These are phyloP conservation scores for Aurantiochytrium sp. DNA, from an alignment of 108 stramenopile genomes.

Conservation along the genomic window DNA sequence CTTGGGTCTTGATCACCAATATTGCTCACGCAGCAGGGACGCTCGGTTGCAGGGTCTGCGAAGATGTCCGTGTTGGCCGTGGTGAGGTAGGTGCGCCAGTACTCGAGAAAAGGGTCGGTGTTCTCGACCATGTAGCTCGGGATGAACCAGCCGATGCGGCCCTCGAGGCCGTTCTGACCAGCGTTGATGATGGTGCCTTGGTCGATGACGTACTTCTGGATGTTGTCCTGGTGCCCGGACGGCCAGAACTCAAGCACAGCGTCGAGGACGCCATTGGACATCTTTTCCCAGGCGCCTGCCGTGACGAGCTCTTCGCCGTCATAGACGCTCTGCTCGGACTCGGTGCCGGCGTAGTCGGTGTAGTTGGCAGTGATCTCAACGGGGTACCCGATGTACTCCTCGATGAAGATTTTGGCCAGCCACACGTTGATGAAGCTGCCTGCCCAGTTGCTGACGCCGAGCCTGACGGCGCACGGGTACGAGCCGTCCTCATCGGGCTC, in stretches of 20 bases:
- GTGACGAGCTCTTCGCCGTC: not conserved
- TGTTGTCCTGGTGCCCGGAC: not conserved
- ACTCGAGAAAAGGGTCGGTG: not conserved
- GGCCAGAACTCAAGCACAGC: not conserved
- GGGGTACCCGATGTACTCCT: conserved; percentile 20
- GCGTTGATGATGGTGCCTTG: not conserved
- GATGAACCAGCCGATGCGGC: conserved; percentile 13
- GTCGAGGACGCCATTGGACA: not conserved
- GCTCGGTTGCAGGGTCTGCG: not conserved
- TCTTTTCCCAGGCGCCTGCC: not conserved
- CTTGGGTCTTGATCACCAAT: not conserved
- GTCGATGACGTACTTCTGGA: not conserved
- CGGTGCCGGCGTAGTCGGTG: not conserved
- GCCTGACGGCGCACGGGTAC: not conserved
- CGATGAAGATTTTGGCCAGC: not conserved
- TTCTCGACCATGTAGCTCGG: not conserved
- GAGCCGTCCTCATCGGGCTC: not conserved
- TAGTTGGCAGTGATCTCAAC: not conserved
- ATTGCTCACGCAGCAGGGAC: not conserved
- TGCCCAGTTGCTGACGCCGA: not conserved
- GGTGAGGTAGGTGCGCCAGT: not conserved
- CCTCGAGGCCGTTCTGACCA: not conserved
- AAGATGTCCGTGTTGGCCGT: not conserved
- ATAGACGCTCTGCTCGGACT: not conserved
- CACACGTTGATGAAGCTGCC: not conserved